Base-by-base conservation (phyloP, 2,329 filamentous ascomycete genomes). In the Botrytis pseudocinerea region DNA sequence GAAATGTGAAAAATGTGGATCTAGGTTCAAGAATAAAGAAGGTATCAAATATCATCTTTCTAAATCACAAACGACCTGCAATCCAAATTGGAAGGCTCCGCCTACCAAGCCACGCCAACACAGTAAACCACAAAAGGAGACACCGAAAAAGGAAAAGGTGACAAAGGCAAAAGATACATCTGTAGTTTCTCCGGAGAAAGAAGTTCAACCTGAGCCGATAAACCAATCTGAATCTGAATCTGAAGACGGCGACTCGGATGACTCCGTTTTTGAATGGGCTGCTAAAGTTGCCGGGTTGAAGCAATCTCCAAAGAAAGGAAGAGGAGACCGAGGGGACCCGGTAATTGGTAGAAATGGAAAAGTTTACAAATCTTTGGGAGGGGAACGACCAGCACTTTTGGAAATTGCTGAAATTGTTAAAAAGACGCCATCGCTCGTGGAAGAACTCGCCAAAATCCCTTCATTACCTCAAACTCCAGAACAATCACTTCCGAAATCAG, bases 1-100 rank as follows among this genome's bases (percentile, higher is more conserved):
- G 71, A 73, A 73, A 25, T 82, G 81, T 68, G 74, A 77, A 2
- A 78, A 73, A 22, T 82, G 81, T 69, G 75, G 73, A 8, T 71
- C 74, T 1, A 69, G 76, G 62, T 82, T 79, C 70, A 81, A 80
- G 68, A 81, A 81, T 66, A 73, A 77, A 14, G 77, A 78, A n/a
- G 81, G 81, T 28, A 73, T 82, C 6, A 76, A 80, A 64, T 82
- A 82, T 71, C 81, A 82, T 74, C 46, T 77, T 2, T 77, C 71
- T 2, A 79, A 79, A 69, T 78, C 80, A 12, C 75, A 78, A 38
- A 78, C 77, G 8, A 66, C 76, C 5, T 82, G 81, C 72, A 82
- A 82, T 74, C 81, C 80, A 4, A 76, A 78, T 59, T 79, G 70
- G 44, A 74, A 76, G 35, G 75, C 75, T 10, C 20, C 64, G 48